Base-by-base conservation (phyloP, 2,329 filamentous ascomycete genomes). In the Botrytis byssoidea region DNA sequence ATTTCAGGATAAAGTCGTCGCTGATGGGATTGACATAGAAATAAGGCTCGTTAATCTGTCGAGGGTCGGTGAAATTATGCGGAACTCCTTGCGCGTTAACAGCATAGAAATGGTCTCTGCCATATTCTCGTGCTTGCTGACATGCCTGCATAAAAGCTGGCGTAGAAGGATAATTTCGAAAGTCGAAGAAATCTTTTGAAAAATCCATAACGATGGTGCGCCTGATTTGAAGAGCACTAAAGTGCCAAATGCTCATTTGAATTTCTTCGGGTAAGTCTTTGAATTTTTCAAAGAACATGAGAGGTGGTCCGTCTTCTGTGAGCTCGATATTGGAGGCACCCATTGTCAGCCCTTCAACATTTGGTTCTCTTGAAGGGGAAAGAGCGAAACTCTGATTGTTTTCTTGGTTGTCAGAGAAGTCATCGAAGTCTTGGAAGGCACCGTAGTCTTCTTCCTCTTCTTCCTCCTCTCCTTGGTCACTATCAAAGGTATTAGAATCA, bases 101-200 rank as follows among this genome's bases (percentile, higher is more conserved):
- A 25, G 35, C 16, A 32, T 42, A 25, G 48, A 57, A 69, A 3
- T 57, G 22, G 3, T 69, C 37, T 37, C 42, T 5, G 16, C 66
- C 66, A 32, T 32, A 57, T 35, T 10, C 42, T 22, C 66, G 66
- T 32, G 66, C 37, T 57, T 2, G 25, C 2, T 25, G 35, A 25
- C 66, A 69, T 69, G 16, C 66, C 3, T 69, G 66, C 66, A 69
- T 69, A 7, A 69, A 32, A 57, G 37, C 18, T 69, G 66, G 66
- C 16, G 66, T 69, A 9, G 37, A 10, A 35, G 66, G 66, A n/a
- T n/a, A 42, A 29, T 42, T 69, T 10, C 0, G 25, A 25, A 69
- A 69, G 14, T 3, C 16, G 14, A 69, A 69, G 9, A 0, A 32
- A 10, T 32, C 1, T 4, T 10, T 6, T 25, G 5, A 18, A 8